Evolutionary conservation across 768 basidiomycete genomes (phyloP).

Genomic region (Trametes elegans): DNA sequence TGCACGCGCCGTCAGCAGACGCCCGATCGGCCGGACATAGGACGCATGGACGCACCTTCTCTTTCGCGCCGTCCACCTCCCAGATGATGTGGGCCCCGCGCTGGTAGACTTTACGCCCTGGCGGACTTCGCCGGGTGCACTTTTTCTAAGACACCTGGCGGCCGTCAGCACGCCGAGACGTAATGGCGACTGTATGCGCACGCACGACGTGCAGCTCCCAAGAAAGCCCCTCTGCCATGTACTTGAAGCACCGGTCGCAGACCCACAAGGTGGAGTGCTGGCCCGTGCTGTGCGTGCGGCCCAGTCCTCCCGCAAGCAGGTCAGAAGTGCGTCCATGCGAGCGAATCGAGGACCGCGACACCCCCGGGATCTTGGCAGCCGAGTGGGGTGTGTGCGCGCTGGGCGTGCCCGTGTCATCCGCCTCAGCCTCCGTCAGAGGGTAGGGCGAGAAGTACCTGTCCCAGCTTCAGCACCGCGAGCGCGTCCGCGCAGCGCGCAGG

Average conservation of each 20-base stretch:
- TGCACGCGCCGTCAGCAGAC: conserved; percentile 31
- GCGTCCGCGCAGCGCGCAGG: background rate
- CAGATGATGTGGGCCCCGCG: conserved; percentile 87
- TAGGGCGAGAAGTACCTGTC: conserved; percentile 93
- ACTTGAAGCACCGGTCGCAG: conserved; percentile 96
- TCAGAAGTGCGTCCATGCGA: conserved; percentile 76
- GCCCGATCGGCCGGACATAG: background rate
- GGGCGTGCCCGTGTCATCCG: conserved; percentile 45
- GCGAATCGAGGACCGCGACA: conserved; percentile 48
- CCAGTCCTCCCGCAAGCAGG: conserved; percentile 61
- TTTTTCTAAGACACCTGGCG: conserved; percentile 42
- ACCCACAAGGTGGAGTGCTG: conserved; percentile 70
- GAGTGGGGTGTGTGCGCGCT: conserved; percentile 17
- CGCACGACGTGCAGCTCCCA: conserved; percentile 74
- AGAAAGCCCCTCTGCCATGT: conserved; percentile 71
- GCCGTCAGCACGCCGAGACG: conserved; percentile 4
- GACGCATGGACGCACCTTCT: conserved; percentile 56
- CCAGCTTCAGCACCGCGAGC: background rate
- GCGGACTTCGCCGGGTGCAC: conserved; percentile 71
- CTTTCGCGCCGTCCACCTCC: conserved; percentile 89
- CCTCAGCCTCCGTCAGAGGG: conserved; percentile 69
- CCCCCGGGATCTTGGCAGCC: conserved; percentile 40
- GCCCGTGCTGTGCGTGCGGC: conserved; percentile 41
- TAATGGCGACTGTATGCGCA: conserved; percentile 8
- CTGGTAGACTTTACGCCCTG: conserved; percentile 88